Base-by-base conservation (phyloP, 139 green algal species). In the Axilococcus clingmanii region DNA sequence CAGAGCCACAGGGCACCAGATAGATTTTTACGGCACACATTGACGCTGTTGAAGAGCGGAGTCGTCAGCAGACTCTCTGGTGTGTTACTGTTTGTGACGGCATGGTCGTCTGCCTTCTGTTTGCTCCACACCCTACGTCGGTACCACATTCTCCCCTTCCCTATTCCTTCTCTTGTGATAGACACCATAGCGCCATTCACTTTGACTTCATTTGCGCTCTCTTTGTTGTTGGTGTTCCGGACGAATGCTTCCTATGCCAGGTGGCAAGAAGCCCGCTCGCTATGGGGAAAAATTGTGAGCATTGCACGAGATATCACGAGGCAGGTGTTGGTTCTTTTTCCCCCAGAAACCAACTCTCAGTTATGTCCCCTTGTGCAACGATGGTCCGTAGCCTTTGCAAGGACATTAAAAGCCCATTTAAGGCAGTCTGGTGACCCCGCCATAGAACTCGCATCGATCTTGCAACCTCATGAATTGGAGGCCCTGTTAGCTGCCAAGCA, bases 151-250 rank as follows among this genome's bases (percentile, higher is more conserved):
- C n/a, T n/a, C n/a, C n/a, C n/a, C n/a, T n/a, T n/a, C n/a, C n/a
- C n/a, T n/a, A n/a, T n/a, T n/a, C n/a, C n/a, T n/a, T n/a, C n/a
- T n/a, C n/a, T n/a, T n/a, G n/a, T n/a, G n/a, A n/a, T n/a, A n/a
- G n/a, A n/a, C n/a, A n/a, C n/a, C n/a, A n/a, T n/a, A n/a, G n/a
- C n/a, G 20, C 31, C 54, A 14, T 71, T 79, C 24, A 35, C 34
- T 25, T 45, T 78, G 9, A 66, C 59, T 19, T 55, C 37, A 12
- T 70, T 71, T 55, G 61, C 63, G 5, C 46, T 79, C 1, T 43
- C 56, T n/a, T 38, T 79, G 29, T 61, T 79, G 38, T 52, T 79
- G 22, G 68, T 79, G 3, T 78, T 79, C 48, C 48, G 68, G n/a
- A 79, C 71, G 24, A 77, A 76, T 55, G 54, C 45, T 28, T 42